Base-by-base conservation (phyloP, 306 rosid genomes). In the Vigna unguiculata region DNA sequence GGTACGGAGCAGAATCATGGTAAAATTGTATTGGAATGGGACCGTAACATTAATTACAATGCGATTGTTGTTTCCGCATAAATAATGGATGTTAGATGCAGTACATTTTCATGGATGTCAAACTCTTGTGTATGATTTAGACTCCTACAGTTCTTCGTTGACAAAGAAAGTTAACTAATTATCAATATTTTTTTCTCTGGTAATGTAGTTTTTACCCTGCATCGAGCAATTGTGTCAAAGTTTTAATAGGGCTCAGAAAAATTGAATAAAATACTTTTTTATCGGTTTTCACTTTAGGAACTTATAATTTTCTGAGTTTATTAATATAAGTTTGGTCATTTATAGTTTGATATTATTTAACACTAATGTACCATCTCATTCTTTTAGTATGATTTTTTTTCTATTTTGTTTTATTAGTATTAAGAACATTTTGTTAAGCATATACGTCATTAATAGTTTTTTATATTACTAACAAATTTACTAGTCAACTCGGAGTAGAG, bases 1-100 rank as follows among this genome's bases (percentile, higher is more conserved):
- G 99, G 99, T 95, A 84, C 4, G 22, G 20, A 48, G 43, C 59
- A 16, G 66, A 28, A 24, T 72, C 55, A 57, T 61, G 21, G 36
- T 32, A 32, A 32, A 32, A 32, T 5, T 5, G 70, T 58, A 21
- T 20, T 55, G 22, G 52, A 68, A 16, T 68, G 61, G n/a, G 19
- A 38, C 57, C 75, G 72, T 45, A 48, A 61, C 53, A 63, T 32
- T 58, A 52, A 52, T 53, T 28, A 19, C 41, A 43, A 16, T 24
- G 34, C 40, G 10, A 5, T 36, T 28, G 19, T 62, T 30, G 51
- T 34, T 9, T 48, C 15, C 8, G 43, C 36, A 7, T 60, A 14
- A 48, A 63, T 22, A 60, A 69, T 72, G 28, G 30, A 19, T 21
- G 4, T 19, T 17, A 15, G 40, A 17, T 68, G 43, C 48, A 8